Evolutionary conservation across 495 filamentous ascomycete genomes (phyloP).

Genomic region (Barbatosphaeria neglecta): DNA sequence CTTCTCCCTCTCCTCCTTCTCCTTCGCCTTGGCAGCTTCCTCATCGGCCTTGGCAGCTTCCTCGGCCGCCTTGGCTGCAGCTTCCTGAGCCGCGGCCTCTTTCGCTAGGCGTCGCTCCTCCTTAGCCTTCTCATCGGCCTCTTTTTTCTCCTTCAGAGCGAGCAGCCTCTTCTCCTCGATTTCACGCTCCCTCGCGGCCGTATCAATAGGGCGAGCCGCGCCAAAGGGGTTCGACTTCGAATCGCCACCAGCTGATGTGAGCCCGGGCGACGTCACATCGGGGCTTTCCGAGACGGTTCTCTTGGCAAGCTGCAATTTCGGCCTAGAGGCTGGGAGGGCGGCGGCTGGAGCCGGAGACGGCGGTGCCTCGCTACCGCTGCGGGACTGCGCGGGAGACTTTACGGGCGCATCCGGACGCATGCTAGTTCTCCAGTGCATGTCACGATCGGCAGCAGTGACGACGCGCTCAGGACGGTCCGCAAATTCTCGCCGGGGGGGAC

Average conservation of each 20-base stretch:
- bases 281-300: slow-evolving; percentile 69
- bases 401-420: slow-evolving; percentile 63
- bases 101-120: slow-evolving; percentile 57
- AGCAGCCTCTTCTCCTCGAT: slow-evolving; percentile 77
- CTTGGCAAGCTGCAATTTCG: slow-evolving; percentile 74
- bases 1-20: slow-evolving; percentile 20
- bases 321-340: slow-evolving; percentile 48
- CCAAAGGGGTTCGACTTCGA: slow-evolving; percentile 87
- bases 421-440: slow-evolving; percentile 73
- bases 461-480: slow-evolving; percentile 55
- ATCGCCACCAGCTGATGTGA: slow-evolving; percentile 37
- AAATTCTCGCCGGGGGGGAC: slow-evolving; percentile 73
- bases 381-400: slow-evolving; percentile 31
- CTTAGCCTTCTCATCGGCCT: slow-evolving; percentile 76
- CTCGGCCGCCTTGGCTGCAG: slow-evolving; percentile 39
- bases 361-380: slow-evolving; percentile 54
- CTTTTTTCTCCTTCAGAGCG: slow-evolving; percentile 67
- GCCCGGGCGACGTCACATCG: slow-evolving; percentile 35
- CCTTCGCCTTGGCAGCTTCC: slow-evolving; percentile 19
- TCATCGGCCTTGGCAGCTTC: slow-evolving; percentile 36
- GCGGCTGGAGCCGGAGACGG: slow-evolving; percentile 48
- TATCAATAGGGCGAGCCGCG: slow-evolving; percentile 81
- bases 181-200: slow-evolving; percentile 72
- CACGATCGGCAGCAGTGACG: slow-evolving; percentile 73
- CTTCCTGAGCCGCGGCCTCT: slow-evolving; percentile 50